These are phyloP conservation scores for Verticillium albo-atrum DNA, from an alignment of 2,329 filamentous ascomycete species.

Conservation along the genomic window DNA sequence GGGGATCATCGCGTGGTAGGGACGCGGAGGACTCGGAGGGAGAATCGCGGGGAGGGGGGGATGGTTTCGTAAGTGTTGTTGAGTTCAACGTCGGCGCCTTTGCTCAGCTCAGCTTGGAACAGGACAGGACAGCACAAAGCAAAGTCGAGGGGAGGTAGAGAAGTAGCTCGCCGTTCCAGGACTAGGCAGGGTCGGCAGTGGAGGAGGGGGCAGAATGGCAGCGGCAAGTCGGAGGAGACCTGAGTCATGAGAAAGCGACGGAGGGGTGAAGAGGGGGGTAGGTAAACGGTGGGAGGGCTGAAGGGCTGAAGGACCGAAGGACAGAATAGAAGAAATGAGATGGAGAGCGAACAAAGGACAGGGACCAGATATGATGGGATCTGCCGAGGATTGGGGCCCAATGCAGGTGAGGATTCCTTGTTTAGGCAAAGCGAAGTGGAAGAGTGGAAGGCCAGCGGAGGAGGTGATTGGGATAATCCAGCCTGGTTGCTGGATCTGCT, in stretches of 20 bases:
- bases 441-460: background rate
- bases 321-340: background rate
- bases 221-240: background rate
- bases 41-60: background rate
- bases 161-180: background rate
- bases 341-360: background rate
- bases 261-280: background rate
- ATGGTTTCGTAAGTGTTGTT: background rate
- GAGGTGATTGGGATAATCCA: background rate
- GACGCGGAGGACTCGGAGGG: background rate
- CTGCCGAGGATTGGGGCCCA: background rate
- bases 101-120: background rate
- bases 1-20: constrained; percentile 24
- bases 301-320: background rate
- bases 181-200: background rate
- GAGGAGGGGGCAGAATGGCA: background rate
- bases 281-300: background rate
- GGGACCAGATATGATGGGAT: background rate
- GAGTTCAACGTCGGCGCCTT: background rate
- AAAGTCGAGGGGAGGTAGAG: background rate
- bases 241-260: background rate
- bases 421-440: background rate
- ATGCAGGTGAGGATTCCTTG: background rate
- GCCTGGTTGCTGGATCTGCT: background rate
- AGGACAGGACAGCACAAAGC: background rate